Percentiles rank a stretch among this genome's conserved stretches.
These are phyloP conservation scores for Yamadazyma atlantica DNA, from an alignment of 1,139 yeast species.

Conservation along the genomic window DNA sequence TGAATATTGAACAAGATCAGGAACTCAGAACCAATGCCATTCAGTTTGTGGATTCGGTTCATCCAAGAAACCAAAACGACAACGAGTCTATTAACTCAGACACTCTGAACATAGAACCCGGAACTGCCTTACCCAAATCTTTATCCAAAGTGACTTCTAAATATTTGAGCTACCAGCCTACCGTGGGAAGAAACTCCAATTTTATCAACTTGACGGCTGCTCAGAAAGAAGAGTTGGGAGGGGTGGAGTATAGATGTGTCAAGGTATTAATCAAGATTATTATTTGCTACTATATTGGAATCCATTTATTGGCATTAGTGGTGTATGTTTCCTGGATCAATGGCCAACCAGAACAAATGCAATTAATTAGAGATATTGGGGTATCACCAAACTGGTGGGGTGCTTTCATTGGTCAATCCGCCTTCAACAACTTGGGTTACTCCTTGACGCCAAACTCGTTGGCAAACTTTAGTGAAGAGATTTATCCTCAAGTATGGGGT, in stretches of 20 bases:
- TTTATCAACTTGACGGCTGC: constrained; percentile 76
- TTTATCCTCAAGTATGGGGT: constrained; percentile 60
- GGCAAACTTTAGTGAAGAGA: constrained; percentile 58
- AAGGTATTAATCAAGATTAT: constrained; percentile 73
- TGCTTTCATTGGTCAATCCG: constrained; percentile 72
- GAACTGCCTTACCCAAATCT: background rate
- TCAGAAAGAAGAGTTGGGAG: constrained; percentile 92
- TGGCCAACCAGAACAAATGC: constrained; percentile 38
- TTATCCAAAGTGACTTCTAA: constrained; percentile 29
- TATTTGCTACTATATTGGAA: constrained; percentile 67
- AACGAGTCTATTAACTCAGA: constrained; percentile 21
- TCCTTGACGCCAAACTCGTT: constrained; percentile 79
- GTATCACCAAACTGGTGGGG: constrained; percentile 89
- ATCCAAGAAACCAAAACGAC: constrained; percentile 23
- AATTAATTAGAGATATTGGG: constrained; percentile 50
- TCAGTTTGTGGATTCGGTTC: constrained; percentile 13
- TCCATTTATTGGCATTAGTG: constrained; percentile 61
- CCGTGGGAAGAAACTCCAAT: constrained; percentile 88
- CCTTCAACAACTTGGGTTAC: constrained; percentile 81
- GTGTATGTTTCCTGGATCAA: constrained; percentile 66
- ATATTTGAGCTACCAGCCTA: constrained; percentile 86
- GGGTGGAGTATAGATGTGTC: constrained; percentile 90
- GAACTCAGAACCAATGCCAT: background rate
- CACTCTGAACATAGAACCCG: background rate
- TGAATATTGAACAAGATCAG: background rate